These are phyloP conservation scores for Xerophyta viscosa DNA, from an alignment of 106 monocot genomes.

Conservation along the genomic window DNA sequence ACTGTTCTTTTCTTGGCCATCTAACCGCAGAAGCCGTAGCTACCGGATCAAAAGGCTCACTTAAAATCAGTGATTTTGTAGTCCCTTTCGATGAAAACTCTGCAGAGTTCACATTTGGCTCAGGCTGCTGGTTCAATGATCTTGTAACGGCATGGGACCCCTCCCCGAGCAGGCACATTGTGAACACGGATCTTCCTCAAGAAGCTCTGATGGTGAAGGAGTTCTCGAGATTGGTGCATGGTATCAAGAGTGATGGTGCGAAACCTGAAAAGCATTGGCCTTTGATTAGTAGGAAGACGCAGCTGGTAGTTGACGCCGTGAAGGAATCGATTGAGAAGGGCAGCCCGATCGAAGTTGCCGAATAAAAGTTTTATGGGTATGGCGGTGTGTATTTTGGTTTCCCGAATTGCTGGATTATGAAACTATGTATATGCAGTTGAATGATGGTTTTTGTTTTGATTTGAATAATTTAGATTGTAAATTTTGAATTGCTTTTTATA, in stretches of 20 bases:
- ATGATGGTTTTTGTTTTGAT: too few species aligned
- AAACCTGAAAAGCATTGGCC: slow-evolving; percentile 51
- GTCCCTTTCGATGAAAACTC: slow-evolving; percentile 53
- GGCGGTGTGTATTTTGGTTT: too few species aligned
- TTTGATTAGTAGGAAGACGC: slow-evolving; percentile 25
- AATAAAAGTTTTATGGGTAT: too few species aligned
- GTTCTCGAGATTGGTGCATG: slow-evolving; percentile 49
- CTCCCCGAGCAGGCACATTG: slow-evolving; percentile 38
- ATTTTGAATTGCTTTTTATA: too few species aligned
- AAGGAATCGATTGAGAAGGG: too few species aligned
- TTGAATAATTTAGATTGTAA: too few species aligned
- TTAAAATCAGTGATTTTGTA: slow-evolving; percentile 39
- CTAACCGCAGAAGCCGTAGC: slow-evolving; percentile 48
- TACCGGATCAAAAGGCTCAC: slow-evolving; percentile 45
- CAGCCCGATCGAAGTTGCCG: too few species aligned
- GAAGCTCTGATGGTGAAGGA: slow-evolving; percentile 70
- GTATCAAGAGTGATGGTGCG: slow-evolving; percentile 20
- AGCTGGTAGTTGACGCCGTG: too few species aligned
- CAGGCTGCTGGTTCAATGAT: slow-evolving; percentile 33
- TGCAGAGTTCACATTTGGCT: slow-evolving; percentile 27
- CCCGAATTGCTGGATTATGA: too few species aligned
- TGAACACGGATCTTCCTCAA: too few species aligned
- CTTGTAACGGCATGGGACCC: slow-evolving; percentile 45
- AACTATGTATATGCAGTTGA: too few species aligned
- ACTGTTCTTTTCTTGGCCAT: slow-evolving; percentile 54